Percentiles rank a stretch among this genome's conserved stretches.
Evolutionary conservation across 345 rosid species (phyloP).

Genomic region (Eucalyptus victrix): DNA sequence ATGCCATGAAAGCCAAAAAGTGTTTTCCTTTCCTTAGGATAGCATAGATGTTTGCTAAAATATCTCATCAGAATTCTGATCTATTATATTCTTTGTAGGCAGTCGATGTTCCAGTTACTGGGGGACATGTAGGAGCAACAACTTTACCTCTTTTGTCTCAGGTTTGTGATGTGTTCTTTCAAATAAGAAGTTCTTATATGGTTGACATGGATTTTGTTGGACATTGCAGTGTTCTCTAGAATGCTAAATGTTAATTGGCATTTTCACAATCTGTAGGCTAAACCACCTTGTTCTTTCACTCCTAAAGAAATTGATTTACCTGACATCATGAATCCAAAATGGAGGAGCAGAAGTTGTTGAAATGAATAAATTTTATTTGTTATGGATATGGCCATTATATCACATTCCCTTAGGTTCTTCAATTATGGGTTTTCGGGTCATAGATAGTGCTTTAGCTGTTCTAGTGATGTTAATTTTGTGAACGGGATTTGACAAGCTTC

Average conservation of each 20-base stretch:
- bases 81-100: constrained; percentile 28
- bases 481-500: not conserved
- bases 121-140: constrained; percentile 92
- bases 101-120: constrained; percentile 88
- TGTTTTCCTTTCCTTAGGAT: not conserved
- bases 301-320: constrained; percentile 62
- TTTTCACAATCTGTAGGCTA: constrained; percentile 25
- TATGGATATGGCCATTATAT: not conserved
- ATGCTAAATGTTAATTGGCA: not conserved
- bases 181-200: not conserved
- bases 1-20: not conserved
- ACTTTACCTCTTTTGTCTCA: constrained; percentile 87
- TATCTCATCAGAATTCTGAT: too few relatives aligned
- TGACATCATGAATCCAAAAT: not conserved
- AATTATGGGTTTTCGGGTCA: not conserved
- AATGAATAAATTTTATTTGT: not conserved
- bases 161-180: constrained; percentile 7
- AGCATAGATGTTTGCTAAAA: too few relatives aligned
- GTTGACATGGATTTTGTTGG: not conserved
- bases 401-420: not conserved
- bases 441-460: not conserved
- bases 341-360: not conserved
- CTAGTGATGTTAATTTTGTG: not conserved
- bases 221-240: not conserved
- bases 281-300: constrained; percentile 72